Evolutionary conservation across 2,329 filamentous ascomycete genomes (phyloP), one percentile per base, ranked within the genome.

Genomic region (Cercospora beticola): DNA sequence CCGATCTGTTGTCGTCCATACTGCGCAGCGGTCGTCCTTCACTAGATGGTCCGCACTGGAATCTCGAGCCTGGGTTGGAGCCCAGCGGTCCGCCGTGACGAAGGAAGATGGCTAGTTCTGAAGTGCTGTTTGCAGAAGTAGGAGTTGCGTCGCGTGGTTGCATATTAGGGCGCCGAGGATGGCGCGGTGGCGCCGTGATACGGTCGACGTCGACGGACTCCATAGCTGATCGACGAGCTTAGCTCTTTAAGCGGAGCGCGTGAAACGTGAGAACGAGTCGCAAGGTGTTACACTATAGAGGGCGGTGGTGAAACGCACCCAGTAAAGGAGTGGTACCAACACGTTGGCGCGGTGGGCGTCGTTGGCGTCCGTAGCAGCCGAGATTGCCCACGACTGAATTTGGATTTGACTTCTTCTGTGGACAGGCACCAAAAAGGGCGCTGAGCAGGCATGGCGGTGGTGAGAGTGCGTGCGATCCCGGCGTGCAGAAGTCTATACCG

Each of bases 141-240:
- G 64, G 58, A 30, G 64, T 66, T 21, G 64, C 64, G 28, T 62
- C 64, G 43, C 64, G 64, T 52, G 64, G 64, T 31, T 66, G 64
- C 64, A 66, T 61, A 16, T 61, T 28, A 31, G 21, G n/a, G 14
- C 52, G 62, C 52, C 62, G 62, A 30, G 62, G 62, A 56, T 43
- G 10, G 52, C 52, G 49, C 31, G 62, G 62, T 46, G 62, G 62
- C 31, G 52, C 52, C 52, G 31, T 59, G 30, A 46, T 30, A 6
- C 62, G 33, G 52, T 65, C 62, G n/a, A 40, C 52, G 33, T 46
- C 46, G 43, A 33, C 16, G 12, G 61, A 23, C 62, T 65, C 52
- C 62, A 58, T 59, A 12, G 31, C 18, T 65, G 62, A 65, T 65
- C 62, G 62, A 46, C 62, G 31, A 31, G 21, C 33, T 33, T 33